Evolutionary conservation across 2,329 filamentous ascomycete species (phyloP).

Genomic region (Sporothrix variecibatus): DNA sequence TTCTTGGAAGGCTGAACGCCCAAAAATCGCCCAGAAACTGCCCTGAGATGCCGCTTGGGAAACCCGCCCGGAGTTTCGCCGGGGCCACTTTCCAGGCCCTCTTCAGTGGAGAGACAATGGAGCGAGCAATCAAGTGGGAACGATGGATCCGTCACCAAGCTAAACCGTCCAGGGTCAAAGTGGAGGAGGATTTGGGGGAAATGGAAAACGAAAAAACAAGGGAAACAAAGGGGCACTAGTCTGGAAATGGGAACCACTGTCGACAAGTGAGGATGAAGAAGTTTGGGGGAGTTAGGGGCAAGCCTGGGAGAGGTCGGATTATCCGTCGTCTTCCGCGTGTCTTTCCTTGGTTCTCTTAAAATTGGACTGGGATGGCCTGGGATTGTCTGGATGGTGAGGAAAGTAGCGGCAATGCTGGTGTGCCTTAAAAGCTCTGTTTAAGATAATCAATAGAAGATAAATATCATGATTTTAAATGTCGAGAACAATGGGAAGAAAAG

Average conservation of each 20-base stretch:
- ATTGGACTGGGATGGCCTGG: not conserved
- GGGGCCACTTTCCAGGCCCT: not conserved
- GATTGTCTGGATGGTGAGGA: too few relatives aligned
- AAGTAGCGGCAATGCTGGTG: not conserved
- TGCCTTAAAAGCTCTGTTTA: not conserved
- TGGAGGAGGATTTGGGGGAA: not conserved
- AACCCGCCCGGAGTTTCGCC: slow-evolving; percentile 7
- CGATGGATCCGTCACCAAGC: not conserved
- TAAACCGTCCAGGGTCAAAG: not conserved
- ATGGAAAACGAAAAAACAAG: not conserved
- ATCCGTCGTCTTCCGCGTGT: not conserved
- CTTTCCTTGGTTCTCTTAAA: not conserved
- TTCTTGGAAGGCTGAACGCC: not conserved
- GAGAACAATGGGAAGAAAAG: too few relatives aligned
- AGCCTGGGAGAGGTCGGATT: not conserved
- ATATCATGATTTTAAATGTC: not conserved
- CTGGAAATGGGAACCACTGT: not conserved
- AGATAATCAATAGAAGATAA: not conserved
- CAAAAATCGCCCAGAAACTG: not conserved
- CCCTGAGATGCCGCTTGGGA: not conserved
- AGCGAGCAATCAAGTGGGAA: not conserved
- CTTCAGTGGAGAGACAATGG: not conserved
- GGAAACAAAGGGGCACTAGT: not conserved
- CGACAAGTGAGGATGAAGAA: not conserved
- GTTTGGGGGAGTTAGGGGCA: not conserved